Base-by-base conservation (phyloP, 768 basidiomycete species). In the Tulasnella sp. region DNA sequence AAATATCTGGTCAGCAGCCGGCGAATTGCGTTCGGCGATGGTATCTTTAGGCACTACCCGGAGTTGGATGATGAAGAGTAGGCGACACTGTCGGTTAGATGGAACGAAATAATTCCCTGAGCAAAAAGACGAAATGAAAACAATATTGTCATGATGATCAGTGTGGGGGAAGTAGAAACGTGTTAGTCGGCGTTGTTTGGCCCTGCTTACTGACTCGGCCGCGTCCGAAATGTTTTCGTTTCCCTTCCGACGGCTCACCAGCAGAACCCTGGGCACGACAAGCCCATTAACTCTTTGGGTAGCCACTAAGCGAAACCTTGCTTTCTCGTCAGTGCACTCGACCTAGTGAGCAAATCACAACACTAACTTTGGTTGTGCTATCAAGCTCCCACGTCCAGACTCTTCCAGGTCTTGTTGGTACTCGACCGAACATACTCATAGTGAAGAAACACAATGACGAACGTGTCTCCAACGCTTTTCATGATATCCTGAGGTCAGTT, bases 41-140 rank as follows among this genome's bases (percentile, higher is more conserved):
- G 73, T 1, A 57, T 73, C 25, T 74, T 66, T 62, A 66, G 72
- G 57, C 62, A 69, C 60, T 74, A 73, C 52, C 62, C 64, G 25
- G 73, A 74, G 63, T 62, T 74, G 32, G 73, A 73, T 51, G 66
- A 61, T 17, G 68, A 70, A 40, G 65, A 68, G 49, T 59, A 36
- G 29, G 9, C 8, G 49, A 21, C 43, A 15, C 11, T 46, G 12
- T 11, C 11, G 12, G 43, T 11, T 46, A 25, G 11, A 14, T 46
- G 11, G 43, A 46, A 15, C 12, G 9, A 11, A 23, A 11, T 11
- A 46, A 25, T 11, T 46, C 12, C 12, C 23, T 11, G 43, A 46
- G 11, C 12, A 25, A 14, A 46, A 21, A 11, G 21, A 46, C 9
- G 43, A 46, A 23, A 11, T 12, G 9, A 11, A 23, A 46, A 25